Evolutionary conservation across 2,329 filamentous ascomycete species (phyloP).

Genomic region (Aspergillus quadrilineatus): DNA sequence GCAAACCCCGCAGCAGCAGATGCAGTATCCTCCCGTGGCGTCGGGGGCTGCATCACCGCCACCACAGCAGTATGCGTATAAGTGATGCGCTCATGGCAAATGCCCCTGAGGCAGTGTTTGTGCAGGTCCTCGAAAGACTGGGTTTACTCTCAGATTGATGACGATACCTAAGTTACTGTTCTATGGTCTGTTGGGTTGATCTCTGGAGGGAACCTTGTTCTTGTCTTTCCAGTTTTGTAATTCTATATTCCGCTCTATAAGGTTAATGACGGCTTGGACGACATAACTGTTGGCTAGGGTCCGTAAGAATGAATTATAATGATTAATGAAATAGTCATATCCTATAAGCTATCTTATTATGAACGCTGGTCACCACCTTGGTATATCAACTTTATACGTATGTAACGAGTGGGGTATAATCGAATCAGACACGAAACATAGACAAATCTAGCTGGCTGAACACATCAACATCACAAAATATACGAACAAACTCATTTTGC

Average conservation of each 20-base stretch:
- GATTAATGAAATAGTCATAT: background rate
- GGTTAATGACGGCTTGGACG: too few relatives aligned
- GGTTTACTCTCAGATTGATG: too few relatives aligned
- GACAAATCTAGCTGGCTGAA: background rate
- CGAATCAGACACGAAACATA: background rate
- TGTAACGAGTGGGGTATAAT: conserved; percentile 1
- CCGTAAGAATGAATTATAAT: background rate
- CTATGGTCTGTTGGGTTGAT: too few relatives aligned
- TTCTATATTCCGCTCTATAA: too few relatives aligned
- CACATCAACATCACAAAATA: background rate
- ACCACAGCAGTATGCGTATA: conserved; percentile 23
- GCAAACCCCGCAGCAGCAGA: conserved; percentile 20
- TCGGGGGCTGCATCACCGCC: conserved; percentile 16
- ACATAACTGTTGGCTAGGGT: background rate
- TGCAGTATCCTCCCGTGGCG: conserved; percentile 15
- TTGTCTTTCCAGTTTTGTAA: too few relatives aligned
- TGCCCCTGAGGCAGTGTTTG: too few relatives aligned
- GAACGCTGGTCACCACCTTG: background rate
- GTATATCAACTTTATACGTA: background rate
- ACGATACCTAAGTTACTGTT: too few relatives aligned
- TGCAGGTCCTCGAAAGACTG: too few relatives aligned
- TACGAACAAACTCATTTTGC: background rate
- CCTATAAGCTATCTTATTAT: background rate
- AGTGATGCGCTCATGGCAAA: conserved; percentile 16
- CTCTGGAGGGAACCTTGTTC: too few relatives aligned